Base-by-base conservation (phyloP, 768 basidiomycete genomes). In the Daedaleopsis nitida region DNA sequence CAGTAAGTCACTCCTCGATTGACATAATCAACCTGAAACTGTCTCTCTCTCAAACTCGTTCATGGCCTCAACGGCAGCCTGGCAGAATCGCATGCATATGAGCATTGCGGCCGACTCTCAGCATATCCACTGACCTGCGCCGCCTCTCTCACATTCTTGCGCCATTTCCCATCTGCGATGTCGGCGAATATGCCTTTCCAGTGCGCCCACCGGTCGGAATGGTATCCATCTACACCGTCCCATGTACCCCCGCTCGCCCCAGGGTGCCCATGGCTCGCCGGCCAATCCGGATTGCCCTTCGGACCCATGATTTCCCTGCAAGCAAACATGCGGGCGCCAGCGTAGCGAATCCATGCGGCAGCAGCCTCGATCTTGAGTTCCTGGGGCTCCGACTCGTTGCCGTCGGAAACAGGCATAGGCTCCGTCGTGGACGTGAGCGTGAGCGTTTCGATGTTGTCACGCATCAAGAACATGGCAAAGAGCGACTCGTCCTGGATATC, bases 201-300 rank as follows among this genome's bases (percentile, higher is more conserved):
- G 17, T 57, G 58, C 17, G 43, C 48, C 64, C 64, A 65, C 6
- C 64, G 21, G 5, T 65, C 60, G 1, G 60, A 53, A 24, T 59
- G 54, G 37, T 62, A 65, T 16, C 60, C 60, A n/a, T 62, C 60
- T 24, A 61, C 60, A 16, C 64, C 64, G 34, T 58, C 58, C 60
- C 60, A 65, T 10, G 52, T 57, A 1, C 52, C 58, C 4, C 58
- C 64, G 17, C 60, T 62, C 12, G 35, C 32, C 1, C 64, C 60
- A 5, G 64, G 57, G 13, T 23, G 13, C 2, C 63, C 63, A 16
- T 8, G 1, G 19, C 55, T 37, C 43, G 5, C 27, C 3, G 49
- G 10, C 64, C 60, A 62, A n/a, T 54, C 35, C 21, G 64, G 55
- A 34, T 62, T 55, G 5, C 64, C 64, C n/a, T 50, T 62, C 14